phyloP scores from a whole-genome alignment of 495 filamentous ascomycete genomes.

The Hypoxylon fragiforme region DNA sequence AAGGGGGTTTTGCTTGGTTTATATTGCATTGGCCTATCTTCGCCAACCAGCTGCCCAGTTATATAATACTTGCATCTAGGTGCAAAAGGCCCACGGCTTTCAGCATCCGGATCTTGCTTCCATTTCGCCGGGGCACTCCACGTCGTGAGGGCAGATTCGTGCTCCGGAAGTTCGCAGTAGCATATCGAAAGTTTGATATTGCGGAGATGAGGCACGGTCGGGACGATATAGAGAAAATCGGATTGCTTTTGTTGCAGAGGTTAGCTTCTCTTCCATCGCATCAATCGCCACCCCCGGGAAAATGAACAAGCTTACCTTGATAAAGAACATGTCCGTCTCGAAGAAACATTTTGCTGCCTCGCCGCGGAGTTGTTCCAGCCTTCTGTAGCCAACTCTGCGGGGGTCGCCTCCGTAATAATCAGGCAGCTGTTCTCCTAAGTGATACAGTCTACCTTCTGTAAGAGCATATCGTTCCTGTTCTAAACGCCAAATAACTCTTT shows the following conservation, averaged over 20 bases:
- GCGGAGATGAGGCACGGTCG: constrained; percentile 69
- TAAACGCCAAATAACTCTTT: constrained; percentile 52
- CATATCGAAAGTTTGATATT: constrained; percentile 59
- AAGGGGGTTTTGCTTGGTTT: constrained; percentile 49
- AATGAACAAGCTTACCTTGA: constrained; percentile 58
- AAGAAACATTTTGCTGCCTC: constrained; percentile 54
- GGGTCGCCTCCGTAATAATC: constrained; percentile 48
- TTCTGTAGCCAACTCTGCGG: constrained; percentile 42
- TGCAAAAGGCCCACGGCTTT: constrained; percentile 43
- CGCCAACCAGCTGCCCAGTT: constrained; percentile 49
- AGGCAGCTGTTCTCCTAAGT: constrained; percentile 48
- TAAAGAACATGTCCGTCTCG: constrained; percentile 70
- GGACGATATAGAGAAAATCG: constrained; percentile 74
- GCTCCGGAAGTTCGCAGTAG: constrained; percentile 56
- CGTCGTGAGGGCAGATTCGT: constrained; percentile 40
- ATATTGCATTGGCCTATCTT: constrained; percentile 42
- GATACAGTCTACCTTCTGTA: constrained; percentile 47
- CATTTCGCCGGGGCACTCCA: constrained; percentile 51
- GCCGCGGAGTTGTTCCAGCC: constrained; percentile 44
- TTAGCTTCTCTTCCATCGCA: too few relatives aligned
- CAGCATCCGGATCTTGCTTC: constrained; percentile 54
- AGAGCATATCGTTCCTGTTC: constrained; percentile 54
- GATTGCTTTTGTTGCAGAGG: constrained; percentile 56
- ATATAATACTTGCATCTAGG: constrained; percentile 52
- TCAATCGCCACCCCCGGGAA: not conserved